Evolutionary conservation across 2,329 filamentous ascomycete species (phyloP).

Genomic region (Microdochium paspali): DNA sequence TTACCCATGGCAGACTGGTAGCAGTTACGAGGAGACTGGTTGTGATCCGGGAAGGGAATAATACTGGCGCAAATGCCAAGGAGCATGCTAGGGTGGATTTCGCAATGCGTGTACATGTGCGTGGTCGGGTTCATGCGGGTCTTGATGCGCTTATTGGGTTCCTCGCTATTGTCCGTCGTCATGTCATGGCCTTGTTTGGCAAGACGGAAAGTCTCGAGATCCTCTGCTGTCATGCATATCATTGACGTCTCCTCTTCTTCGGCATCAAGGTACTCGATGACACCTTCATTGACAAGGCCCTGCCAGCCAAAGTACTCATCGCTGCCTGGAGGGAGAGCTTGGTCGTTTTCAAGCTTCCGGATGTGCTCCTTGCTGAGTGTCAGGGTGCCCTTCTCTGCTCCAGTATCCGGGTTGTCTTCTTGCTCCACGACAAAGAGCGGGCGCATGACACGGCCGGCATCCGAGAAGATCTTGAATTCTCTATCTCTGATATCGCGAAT

Average conservation of each 20-base stretch:
- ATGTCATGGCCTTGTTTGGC: constrained; percentile 56
- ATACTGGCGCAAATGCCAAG: constrained; percentile 97
- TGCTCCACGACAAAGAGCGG: constrained; percentile 92
- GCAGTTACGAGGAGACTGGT: constrained; percentile 96
- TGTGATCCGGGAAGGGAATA: constrained; percentile 99
- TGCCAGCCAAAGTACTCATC: constrained; percentile 74
- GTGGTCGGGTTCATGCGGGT: constrained; percentile 79
- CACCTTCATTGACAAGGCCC: constrained; percentile 72
- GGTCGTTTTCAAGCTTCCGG: constrained; percentile 63
- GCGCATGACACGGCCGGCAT: constrained; percentile 89
- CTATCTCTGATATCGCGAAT: constrained; percentile 94
- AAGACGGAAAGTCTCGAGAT: constrained; percentile 69
- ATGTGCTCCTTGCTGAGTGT: constrained; percentile 79
- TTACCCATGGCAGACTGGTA: constrained; percentile 99
- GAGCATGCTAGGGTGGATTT: constrained; percentile 99
- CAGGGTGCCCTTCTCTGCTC: constrained; percentile 54
- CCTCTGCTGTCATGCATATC: constrained; percentile 98
- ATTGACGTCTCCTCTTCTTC: constrained; percentile 98
- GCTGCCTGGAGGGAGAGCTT: constrained; percentile 51
- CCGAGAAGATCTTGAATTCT: constrained; percentile 98
- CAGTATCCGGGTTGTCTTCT: constrained; percentile 61
- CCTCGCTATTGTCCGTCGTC: constrained; percentile 51
- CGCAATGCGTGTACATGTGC: constrained; percentile 93
- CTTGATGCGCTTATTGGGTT: constrained; percentile 80
- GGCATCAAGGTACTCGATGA: constrained; percentile 92